Base-by-base conservation (phyloP, 495 filamentous ascomycete species). In the Trichodelitschia bisporula region DNA sequence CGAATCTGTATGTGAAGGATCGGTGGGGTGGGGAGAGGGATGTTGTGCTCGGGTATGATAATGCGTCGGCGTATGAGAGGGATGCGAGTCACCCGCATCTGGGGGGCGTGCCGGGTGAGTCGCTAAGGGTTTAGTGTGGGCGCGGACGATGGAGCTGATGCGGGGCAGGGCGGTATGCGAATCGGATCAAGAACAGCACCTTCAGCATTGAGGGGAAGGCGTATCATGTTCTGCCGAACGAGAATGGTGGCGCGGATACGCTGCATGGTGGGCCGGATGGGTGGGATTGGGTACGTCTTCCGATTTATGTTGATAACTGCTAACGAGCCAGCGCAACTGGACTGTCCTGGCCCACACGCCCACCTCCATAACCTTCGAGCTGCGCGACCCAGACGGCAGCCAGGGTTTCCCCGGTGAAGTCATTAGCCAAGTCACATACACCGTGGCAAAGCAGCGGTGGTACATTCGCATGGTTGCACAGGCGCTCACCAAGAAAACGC, bases 111-210 rank as follows among this genome's bases (percentile, higher is more conserved):
- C 43, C 43, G 19, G 43, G 42, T 45, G 26, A 28, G 39, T 10
- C 11, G 13, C 15, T 6, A 29, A 15, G 14, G 15, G 15, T 15
- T 8, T 29, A 9, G 8, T 11, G 6, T 14, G 14, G 27, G 8
- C 15, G 15, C 8, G 8, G 27, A 10, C 4, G 3, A 4, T 13
- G 21, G 21, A 20, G 13, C n/a, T n/a, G n/a, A n/a, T n/a, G n/a
- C n/a, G 10, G 18, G 18, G 69, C 69, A 3, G 77, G 77, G 20
- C 71, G 77, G 12, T 84, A 83, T 42, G 77, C 76, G 25, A 84
- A 90, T 50, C 69, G 75, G 19, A 90, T 86, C 53, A 77, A 73
- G 58, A 86, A 86, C 48, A 69, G 66, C 37, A 75, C 66, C 5
- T 90, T 86, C 43, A 59, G 57, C 35, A 61, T 84, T 35, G 71